Conservation (phyloP, 257 asterid genomes). For the Datura wrightii region DNA sequence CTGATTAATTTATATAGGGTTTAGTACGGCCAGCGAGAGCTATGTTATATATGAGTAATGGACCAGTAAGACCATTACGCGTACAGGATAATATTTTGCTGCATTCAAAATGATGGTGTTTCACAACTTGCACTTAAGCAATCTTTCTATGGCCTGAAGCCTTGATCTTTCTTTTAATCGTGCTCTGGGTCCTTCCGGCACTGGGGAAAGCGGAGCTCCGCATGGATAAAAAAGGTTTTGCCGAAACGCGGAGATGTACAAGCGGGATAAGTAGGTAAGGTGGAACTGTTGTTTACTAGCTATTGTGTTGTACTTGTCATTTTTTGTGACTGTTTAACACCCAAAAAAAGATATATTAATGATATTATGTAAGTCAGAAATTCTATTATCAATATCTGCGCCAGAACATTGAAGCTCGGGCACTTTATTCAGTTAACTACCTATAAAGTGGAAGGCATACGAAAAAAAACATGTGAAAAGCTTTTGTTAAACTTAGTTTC, state of each 20-base stretch:
- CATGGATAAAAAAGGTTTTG: neutral
- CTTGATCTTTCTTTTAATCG: neutral
- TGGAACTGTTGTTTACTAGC: neutral
- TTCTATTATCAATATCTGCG: neutral
- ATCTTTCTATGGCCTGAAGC: neutral
- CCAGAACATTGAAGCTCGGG: neutral
- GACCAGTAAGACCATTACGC: too few species aligned
- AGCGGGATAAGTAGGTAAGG: neutral
- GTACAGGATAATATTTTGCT: too few species aligned
- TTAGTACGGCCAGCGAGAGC: neutral
- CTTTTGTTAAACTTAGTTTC: neutral
- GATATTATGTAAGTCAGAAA: neutral
- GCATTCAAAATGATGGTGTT: slow-evolving; percentile 18
- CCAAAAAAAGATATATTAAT: neutral
- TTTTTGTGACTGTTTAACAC: neutral
- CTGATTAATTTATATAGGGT: slow-evolving; percentile 3
- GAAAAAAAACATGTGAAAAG: neutral
- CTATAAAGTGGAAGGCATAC: neutral
- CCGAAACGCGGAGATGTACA: neutral
- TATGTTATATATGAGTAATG: neutral
- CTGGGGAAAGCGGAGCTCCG: neutral
- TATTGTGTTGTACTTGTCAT: neutral
- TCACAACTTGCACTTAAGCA: slow-evolving; percentile 13
- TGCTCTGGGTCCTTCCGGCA: neutral
- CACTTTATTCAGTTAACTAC: neutral